Evolutionary conservation across 352 stramenopile genomes (phyloP).

Genomic region (Phytophthora citricola): DNA sequence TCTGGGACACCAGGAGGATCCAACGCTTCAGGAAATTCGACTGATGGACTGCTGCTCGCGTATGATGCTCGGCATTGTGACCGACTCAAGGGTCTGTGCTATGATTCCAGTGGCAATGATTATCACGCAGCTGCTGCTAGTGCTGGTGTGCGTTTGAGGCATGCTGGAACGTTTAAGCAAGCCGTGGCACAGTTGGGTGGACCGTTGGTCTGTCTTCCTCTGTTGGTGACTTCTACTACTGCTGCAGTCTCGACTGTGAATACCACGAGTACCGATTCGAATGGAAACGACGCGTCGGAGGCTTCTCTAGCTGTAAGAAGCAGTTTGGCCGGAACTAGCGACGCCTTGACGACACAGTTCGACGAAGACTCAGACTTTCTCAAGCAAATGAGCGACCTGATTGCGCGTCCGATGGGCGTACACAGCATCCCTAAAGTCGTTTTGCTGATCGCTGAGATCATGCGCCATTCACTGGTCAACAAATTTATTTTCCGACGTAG

Average conservation of each 20-base stretch:
- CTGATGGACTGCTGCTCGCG: constrained; percentile 64
- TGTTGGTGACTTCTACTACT: constrained; percentile 62
- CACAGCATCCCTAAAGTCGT: constrained; percentile 80
- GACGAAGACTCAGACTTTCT: constrained; percentile 81
- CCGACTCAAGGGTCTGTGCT: constrained; percentile 64
- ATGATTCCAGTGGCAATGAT: constrained; percentile 75
- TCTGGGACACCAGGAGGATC: constrained; percentile 28
- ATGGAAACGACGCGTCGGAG: constrained; percentile 12
- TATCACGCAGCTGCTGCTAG: constrained; percentile 66
- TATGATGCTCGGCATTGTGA: constrained; percentile 77
- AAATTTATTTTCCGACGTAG: constrained; percentile 87
- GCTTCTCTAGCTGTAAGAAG: constrained; percentile 5
- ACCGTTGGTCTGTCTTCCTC: constrained; percentile 66
- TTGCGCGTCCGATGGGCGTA: constrained; percentile 73
- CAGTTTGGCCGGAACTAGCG: constrained; percentile 19
- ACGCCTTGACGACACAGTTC: constrained; percentile 61
- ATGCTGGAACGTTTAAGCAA: constrained; percentile 78
- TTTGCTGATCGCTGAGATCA: constrained; percentile 81
- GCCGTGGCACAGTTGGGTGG: constrained; percentile 70
- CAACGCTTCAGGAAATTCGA: constrained; percentile 41
- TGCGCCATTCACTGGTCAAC: constrained; percentile 88
- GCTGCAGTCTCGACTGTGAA: constrained; percentile 39
- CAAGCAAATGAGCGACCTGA: constrained; percentile 75
- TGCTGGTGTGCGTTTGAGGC: constrained; percentile 61
- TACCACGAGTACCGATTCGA: constrained; percentile 15